These are phyloP conservation scores for Ogataea siamensis DNA, from an alignment of 805 yeast species.

Conservation along the genomic window DNA sequence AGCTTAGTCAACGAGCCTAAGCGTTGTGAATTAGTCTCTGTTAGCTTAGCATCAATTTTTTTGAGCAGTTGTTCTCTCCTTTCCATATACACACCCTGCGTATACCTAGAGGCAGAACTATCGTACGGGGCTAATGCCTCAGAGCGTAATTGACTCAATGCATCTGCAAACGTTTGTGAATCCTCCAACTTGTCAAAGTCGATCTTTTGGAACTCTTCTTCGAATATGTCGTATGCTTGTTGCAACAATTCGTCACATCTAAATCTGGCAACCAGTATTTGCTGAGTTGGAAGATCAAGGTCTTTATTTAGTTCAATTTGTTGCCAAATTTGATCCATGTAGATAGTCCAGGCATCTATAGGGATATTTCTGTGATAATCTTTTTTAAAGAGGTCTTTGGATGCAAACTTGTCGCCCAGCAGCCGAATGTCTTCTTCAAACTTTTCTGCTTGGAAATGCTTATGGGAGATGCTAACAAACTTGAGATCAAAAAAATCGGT, in stretches of 20 bases:
- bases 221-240: slow-evolving; percentile 47
- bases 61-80: slow-evolving; percentile 50
- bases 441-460: slow-evolving; percentile 71
- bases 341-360: slow-evolving; percentile 93
- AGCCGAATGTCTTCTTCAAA: slow-evolving; percentile 58
- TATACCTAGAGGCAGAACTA: slow-evolving; percentile 72
- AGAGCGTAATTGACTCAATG: slow-evolving; percentile 43
- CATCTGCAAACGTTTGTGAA: slow-evolving; percentile 39
- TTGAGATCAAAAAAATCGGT: slow-evolving; percentile 81
- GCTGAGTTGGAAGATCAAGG: slow-evolving; percentile 95
- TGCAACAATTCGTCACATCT: slow-evolving; percentile 86
- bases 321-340: slow-evolving; percentile 89
- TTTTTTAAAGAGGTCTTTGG: slow-evolving; percentile 50
- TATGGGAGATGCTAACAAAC: slow-evolving; percentile 82
- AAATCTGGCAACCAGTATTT: slow-evolving; percentile 88
- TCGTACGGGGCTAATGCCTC: slow-evolving; percentile 58
- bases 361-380: slow-evolving; percentile 85
- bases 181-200: slow-evolving; percentile 29
- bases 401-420: slow-evolving; percentile 63
- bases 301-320: slow-evolving; percentile 92
- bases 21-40: slow-evolving; percentile 43
- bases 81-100: slow-evolving; percentile 60
- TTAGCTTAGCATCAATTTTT: slow-evolving; percentile 47
- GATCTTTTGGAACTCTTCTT: slow-evolving; percentile 30
- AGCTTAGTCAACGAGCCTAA: slow-evolving; percentile 37